Base-by-base conservation (phyloP, 1,284 basidiomycete genomes). In the Nidula niveotomentosa region DNA sequence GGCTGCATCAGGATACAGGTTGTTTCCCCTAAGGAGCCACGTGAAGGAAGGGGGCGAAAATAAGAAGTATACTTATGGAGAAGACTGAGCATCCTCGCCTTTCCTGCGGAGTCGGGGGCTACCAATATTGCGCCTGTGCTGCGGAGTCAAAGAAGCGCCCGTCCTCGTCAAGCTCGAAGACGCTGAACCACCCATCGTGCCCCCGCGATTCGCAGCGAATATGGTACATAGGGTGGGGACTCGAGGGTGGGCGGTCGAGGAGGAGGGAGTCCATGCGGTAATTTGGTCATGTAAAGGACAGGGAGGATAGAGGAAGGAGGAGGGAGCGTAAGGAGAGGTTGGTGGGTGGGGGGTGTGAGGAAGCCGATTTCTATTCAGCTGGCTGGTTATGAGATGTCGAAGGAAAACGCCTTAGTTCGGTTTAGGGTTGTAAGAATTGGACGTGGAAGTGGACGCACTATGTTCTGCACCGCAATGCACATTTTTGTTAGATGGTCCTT, bases 401-500 rank as follows among this genome's bases (percentile, higher is more conserved):
- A 23, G 23, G 23, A 23, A 23, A 23, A 23, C 23, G 5, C 23
- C 23, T 23, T 23, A 23, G 13, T 47, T 15, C 6, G 13, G 45
- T 6, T 17, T 17, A 6, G 17, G 6, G 10, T 7, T 17, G 45
- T 9, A 49, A 17, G 3, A 35, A 36, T 53, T 18, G 5, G 30
- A 39, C 49, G 35, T 44, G 2, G 23, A 30, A 34, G 30, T 13
- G n/a, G 23, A 66, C 76, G 56, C 56, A 78, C 77, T 71, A 50
- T 81, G 79, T 57, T 81, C 79, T 2, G 78, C 78, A 8, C 80
- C 72, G 50, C 71, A 76, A 57, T 81, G 80, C 3, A 80, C 60
- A 0, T 78, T 59, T 48, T 68, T 73, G 0, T 78, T 78, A 78
- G 77, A 57, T 80, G 78, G 1, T 80, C 58, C 54, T 78, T 78